Conservation (phyloP, 1,284 basidiomycete genomes). For the Sphagnurus paluster region DNA sequence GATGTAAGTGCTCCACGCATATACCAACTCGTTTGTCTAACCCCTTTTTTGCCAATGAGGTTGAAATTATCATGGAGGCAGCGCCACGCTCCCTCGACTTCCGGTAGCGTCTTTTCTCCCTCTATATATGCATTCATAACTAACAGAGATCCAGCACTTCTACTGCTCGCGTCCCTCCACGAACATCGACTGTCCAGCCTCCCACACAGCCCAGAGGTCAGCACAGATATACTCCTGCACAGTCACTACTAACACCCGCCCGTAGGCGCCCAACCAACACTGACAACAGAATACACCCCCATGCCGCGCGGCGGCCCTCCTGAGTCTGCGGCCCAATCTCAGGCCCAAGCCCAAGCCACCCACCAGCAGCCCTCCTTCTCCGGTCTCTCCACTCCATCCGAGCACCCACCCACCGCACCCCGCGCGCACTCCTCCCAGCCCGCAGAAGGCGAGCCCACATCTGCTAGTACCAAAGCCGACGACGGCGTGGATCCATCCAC, state of each 20-base stretch:
- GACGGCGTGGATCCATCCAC: conserved; percentile 57
- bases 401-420: conserved; percentile 12
- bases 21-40: neutral
- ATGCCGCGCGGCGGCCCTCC: conserved; percentile 63
- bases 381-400: conserved; percentile 12
- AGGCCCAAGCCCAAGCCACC: conserved; percentile 16
- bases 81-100: conserved; percentile 70
- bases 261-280: conserved; percentile 52
- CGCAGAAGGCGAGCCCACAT: conserved; percentile 17
- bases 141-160: conserved; percentile 30
- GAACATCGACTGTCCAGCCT: no score
- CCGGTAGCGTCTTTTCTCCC: conserved; percentile 44
- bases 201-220: conserved; percentile 37
- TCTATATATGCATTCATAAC: conserved; percentile 6
- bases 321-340: conserved; percentile 17
- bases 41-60: conserved; percentile 41
- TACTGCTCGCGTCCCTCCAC: no score
- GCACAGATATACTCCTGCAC: neutral
- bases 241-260: neutral
- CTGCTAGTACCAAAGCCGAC: conserved; percentile 34
- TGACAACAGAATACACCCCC: conserved; percentile 91
- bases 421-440: conserved; percentile 21
- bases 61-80: conserved; percentile 81
- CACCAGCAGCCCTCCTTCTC: conserved; percentile 12
- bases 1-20: conserved; percentile 36